A percentile compares a stretch with the other conserved stretches of the same genome.
Evolutionary conservation across 352 stramenopile genomes (phyloP).

Genomic region (Globisporangium irregulare): DNA sequence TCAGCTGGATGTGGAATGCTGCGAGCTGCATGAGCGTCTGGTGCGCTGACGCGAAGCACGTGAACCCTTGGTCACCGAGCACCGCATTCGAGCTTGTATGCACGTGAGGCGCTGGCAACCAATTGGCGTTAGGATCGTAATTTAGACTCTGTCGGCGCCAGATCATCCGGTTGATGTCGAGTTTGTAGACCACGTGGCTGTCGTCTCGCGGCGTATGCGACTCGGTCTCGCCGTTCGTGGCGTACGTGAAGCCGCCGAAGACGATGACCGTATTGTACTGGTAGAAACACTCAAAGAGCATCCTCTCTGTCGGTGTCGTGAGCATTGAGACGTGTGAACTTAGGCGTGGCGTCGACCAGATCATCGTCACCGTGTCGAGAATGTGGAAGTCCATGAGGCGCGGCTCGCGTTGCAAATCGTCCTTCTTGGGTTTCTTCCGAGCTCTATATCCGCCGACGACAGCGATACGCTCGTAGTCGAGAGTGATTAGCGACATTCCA

Average conservation of each 20-base stretch:
- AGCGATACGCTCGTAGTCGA: slow-evolving; percentile 40
- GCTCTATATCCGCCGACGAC: slow-evolving; percentile 29
- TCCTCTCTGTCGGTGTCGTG: slow-evolving; percentile 30
- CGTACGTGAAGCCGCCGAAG: slow-evolving; percentile 51
- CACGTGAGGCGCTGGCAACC: slow-evolving; percentile 22
- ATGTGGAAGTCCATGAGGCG: slow-evolving; percentile 43
- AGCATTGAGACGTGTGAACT: slow-evolving; percentile 34
- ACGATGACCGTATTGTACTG: slow-evolving; percentile 33
- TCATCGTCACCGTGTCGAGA: slow-evolving; percentile 39
- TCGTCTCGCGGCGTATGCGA: slow-evolving; percentile 30
- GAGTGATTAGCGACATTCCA: slow-evolving; percentile 38
- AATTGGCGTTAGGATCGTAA: neutral
- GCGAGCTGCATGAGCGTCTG: slow-evolving; percentile 32
- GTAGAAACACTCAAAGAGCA: slow-evolving; percentile 55
- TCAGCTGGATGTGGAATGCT: slow-evolving; percentile 17
- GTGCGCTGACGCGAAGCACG: slow-evolving; percentile 18
- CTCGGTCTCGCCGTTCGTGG: slow-evolving; percentile 38
- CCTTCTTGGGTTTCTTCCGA: slow-evolving; percentile 16
- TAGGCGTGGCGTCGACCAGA: slow-evolving; percentile 49
- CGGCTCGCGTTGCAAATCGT: slow-evolving; percentile 7
- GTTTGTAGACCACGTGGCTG: slow-evolving; percentile 43
- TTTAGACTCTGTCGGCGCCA: slow-evolving; percentile 39
- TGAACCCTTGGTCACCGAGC: slow-evolving; percentile 17
- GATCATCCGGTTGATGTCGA: slow-evolving; percentile 66
- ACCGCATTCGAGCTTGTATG: slow-evolving; percentile 40